Base-by-base conservation (phyloP, 163 green algal species). In the Coccomyxa subellipsoidea region DNA sequence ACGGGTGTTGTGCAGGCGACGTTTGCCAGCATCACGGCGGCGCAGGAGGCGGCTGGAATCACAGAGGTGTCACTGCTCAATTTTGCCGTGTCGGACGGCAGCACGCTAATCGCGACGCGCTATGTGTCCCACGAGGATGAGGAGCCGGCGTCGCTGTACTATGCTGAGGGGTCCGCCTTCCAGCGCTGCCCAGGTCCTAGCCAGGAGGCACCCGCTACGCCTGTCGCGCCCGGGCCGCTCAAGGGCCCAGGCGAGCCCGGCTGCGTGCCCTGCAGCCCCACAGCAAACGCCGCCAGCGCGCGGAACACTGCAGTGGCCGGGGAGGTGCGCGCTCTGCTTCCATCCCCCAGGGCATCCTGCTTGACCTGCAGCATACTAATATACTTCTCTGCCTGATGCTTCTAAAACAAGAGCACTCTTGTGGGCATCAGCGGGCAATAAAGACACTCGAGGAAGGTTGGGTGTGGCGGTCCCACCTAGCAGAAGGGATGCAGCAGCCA, bases 31-130 rank as follows among this genome's bases (percentile, higher is more conserved):
- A 95, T 97, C 39, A 85, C 79, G 31, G 34, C 40, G 8, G 79
- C 91, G 10, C 94, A 97, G 87, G 47, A 81, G 0, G 83, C 91
- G 71, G 77, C 88, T 10, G 93, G 91, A 54, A 86, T 97, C 38
- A 84, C 81, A n/a, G 90, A 91, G 75, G 86, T 87, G 7, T 96
- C 89, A n/a, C 91, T 99, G 76, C 93, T 99, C 39, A 99, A 99
- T 89, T 99, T 95, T 84, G 93, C 96, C 0, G 90, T 99, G 10
- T 94, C 90, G 10, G 96, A 99, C 82, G 96, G 96, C 32, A 59
- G 76, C 38, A 95, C 90, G 12, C 86, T 98, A 47, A 86, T 99
- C 2, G 94, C 95, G 47, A 98, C 96, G n/a, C 93, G 96, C 72
- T 98, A 93, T 87, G 92, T 95, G 23, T 89, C 78, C 38, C 89